Evolutionary conservation across 2,329 filamentous ascomycete genomes (phyloP).

Genomic region (Aspergillus thermomutatus): DNA sequence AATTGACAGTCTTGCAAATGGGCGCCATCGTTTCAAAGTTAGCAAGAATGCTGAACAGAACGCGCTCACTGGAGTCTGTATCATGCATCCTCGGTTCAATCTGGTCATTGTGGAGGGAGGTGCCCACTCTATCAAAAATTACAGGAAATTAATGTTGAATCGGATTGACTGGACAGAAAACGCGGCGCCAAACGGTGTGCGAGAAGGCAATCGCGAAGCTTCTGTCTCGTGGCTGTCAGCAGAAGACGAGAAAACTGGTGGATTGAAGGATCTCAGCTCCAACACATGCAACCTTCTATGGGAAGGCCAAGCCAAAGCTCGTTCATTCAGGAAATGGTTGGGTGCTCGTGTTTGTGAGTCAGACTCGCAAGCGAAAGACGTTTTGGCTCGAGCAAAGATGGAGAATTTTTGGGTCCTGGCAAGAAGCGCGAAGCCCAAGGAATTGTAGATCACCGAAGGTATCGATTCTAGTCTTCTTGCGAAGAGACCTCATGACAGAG

Average conservation of each 20-base stretch:
- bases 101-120: conserved; percentile 91
- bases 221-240: conserved; percentile 72
- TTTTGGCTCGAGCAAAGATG: conserved; percentile 76
- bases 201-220: conserved; percentile 58
- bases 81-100: conserved; percentile 86
- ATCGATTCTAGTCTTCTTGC: neutral
- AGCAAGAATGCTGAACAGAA: conserved; percentile 88
- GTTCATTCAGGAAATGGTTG: conserved; percentile 82
- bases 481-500: conserved; percentile 3
- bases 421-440: conserved; percentile 57
- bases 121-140: conserved; percentile 74
- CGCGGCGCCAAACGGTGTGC: conserved; percentile 58
- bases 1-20: conserved; percentile 84
- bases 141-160: conserved; percentile 89
- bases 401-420: conserved; percentile 93
- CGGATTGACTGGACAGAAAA: conserved; percentile 96
- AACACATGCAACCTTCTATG: conserved; percentile 86
- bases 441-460: conserved; percentile 17
- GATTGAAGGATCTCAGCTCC: conserved; percentile 73
- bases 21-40: conserved; percentile 90
- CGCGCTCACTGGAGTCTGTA: conserved; percentile 80
- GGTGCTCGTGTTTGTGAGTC: conserved; percentile 84
- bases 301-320: conserved; percentile 80
- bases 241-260: conserved; percentile 68
- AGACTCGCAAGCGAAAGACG: conserved; percentile 81